Evolutionary conservation across 2,329 filamentous ascomycete species (phyloP).

Genomic region (Sporothrix euskadiensis): DNA sequence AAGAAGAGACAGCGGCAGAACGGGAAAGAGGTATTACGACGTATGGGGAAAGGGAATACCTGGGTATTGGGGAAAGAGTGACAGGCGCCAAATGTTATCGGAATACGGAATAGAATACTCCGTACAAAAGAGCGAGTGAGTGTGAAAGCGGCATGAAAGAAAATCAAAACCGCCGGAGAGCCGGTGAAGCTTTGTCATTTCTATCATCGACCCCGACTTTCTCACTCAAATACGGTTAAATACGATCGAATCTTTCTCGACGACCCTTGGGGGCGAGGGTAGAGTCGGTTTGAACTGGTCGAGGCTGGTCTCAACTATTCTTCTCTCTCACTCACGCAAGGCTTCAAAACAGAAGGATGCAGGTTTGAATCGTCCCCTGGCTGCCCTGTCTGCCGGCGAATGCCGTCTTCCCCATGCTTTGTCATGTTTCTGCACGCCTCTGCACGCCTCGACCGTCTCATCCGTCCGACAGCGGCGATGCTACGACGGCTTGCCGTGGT

Average conservation of each 20-base stretch:
- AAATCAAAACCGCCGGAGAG: background rate
- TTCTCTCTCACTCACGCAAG: background rate
- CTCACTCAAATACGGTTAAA: too few species aligned
- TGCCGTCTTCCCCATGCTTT: background rate
- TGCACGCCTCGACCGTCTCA: too few species aligned
- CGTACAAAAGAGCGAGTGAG: background rate
- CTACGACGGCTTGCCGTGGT: background rate
- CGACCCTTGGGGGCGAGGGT: background rate
- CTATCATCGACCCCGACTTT: too few species aligned
- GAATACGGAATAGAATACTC: background rate
- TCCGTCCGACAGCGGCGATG: constrained; percentile 7
- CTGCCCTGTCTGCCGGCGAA: background rate
- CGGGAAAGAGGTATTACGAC: background rate
- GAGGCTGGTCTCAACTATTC: background rate
- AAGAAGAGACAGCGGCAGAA: background rate
- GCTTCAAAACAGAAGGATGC: background rate
- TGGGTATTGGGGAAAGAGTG: background rate
- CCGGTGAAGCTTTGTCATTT: background rate
- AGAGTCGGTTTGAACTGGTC: constrained; percentile 1
- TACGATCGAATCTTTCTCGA: too few species aligned
- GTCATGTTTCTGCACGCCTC: background rate
- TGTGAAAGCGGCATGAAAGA: background rate
- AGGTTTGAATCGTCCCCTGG: background rate
- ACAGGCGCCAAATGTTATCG: background rate
- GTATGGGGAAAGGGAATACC: background rate